phyloP scores from a whole-genome alignment of 2,329 filamentous ascomycete genomes.

The Penicillium sp. region DNA sequence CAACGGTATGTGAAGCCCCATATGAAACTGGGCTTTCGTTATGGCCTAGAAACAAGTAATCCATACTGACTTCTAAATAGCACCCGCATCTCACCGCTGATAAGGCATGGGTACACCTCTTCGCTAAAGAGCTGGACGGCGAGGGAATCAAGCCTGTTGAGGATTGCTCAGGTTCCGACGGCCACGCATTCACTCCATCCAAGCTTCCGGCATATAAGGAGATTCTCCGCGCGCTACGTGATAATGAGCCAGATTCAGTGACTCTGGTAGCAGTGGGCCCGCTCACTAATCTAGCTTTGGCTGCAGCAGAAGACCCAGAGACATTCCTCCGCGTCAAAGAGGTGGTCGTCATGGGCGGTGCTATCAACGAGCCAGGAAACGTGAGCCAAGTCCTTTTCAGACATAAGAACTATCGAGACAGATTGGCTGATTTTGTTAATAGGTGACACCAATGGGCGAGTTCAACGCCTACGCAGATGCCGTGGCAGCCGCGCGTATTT shows the following conservation, averaged over 20 bases:
- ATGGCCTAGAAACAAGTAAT: neutral
- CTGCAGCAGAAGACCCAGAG: constrained; percentile 83
- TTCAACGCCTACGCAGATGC: constrained; percentile 95
- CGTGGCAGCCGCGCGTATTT: constrained; percentile 72
- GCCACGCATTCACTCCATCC: constrained; percentile 71
- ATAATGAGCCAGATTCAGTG: constrained; percentile 79
- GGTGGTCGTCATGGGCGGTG: constrained; percentile 92
- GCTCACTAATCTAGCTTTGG: constrained; percentile 87
- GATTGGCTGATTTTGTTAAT: constrained; percentile 34
- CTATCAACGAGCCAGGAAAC: constrained; percentile 77
- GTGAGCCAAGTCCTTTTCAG: constrained; percentile 40
- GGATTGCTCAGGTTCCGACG: constrained; percentile 32
- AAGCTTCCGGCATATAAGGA: constrained; percentile 73
- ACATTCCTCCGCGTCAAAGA: constrained; percentile 87
- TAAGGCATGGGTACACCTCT: constrained; percentile 72
- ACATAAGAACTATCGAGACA: neutral
- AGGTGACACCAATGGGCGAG: constrained; percentile 71
- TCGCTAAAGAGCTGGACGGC: constrained; percentile 50
- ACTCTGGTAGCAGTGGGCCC: constrained; percentile 90
- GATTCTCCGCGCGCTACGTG: constrained; percentile 80
- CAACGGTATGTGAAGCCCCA: constrained; percentile 37
- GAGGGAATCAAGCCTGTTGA: constrained; percentile 51
- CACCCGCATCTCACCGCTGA: constrained; percentile 72
- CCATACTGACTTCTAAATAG: constrained; percentile 33
- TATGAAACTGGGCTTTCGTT: neutral